phyloP scores from a whole-genome alignment of 2,329 filamentous ascomycete genomes.

The Verticillium alfalfae region DNA sequence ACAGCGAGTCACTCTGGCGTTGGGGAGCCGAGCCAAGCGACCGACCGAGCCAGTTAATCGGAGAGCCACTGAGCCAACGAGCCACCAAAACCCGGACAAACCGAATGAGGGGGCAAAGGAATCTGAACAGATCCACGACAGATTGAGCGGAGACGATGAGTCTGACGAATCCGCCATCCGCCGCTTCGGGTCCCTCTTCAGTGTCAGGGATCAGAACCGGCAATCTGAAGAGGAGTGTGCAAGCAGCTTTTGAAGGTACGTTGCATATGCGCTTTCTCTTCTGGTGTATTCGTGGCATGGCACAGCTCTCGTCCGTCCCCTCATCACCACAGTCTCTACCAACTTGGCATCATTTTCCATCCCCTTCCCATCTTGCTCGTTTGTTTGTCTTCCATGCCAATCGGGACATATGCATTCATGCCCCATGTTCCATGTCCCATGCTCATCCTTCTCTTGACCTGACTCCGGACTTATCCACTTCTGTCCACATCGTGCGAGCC shows the following conservation, averaged over 20 bases:
- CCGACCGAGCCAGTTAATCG: neutral
- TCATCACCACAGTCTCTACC: neutral
- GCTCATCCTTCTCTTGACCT: constrained; percentile 6
- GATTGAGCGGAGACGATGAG: constrained; percentile 31
- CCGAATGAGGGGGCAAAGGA: neutral
- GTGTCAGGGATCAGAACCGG: constrained; percentile 29
- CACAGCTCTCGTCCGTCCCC: neutral
- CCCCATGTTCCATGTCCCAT: neutral
- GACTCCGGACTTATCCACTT: constrained; percentile 1
- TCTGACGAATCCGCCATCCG: constrained; percentile 49
- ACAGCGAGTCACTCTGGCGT: neutral
- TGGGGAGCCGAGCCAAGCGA: neutral
- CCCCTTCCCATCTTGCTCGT: constrained; percentile 5
- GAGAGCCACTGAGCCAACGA: neutral
- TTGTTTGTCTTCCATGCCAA: constrained; percentile 4
- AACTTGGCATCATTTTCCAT: neutral
- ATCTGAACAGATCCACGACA: neutral
- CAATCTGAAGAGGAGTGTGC: constrained; percentile 52
- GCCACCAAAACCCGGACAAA: neutral
- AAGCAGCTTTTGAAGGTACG: constrained; percentile 57
- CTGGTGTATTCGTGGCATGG: constrained; percentile 6
- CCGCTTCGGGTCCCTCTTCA: constrained; percentile 41
- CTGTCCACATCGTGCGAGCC: neutral
- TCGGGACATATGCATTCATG: neutral
- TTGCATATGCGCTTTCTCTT: constrained; percentile 4